Percentiles rank a stretch among this genome's conserved stretches.
Conservation (phyloP, 106 monocot genomes). For the Allium cepa region DNA sequence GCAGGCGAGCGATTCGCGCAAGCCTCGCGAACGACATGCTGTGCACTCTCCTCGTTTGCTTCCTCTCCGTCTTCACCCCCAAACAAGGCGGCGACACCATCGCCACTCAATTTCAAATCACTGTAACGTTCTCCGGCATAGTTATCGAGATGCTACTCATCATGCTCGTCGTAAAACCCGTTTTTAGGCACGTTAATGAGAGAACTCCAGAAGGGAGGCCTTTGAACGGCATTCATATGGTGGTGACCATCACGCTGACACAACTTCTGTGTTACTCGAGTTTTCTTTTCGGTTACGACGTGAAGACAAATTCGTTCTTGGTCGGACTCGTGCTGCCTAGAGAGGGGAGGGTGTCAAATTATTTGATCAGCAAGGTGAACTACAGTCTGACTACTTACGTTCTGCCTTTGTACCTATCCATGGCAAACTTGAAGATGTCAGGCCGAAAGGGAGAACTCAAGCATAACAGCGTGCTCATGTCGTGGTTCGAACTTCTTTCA, state of each 20-base stretch:
- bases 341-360: constrained; percentile 44
- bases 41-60: constrained; percentile 25
- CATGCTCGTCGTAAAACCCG: constrained; percentile 5
- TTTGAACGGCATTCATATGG: constrained; percentile 39
- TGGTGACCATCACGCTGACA: constrained; percentile 1
- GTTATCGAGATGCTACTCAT: constrained; percentile 16
- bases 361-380: constrained; percentile 60
- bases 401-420: constrained; percentile 39
- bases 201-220: constrained; percentile 53
- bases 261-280: constrained; percentile 6
- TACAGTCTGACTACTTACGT: constrained; percentile 35
- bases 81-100: too few relatives aligned
- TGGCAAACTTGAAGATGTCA: constrained; percentile 6
- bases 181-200: constrained; percentile 23
- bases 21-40: constrained; percentile 56
- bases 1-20: constrained; percentile 39
- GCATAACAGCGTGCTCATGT: neutral
- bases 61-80: neutral
- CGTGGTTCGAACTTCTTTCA: constrained; percentile 7
- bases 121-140: neutral
- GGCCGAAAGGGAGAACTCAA: neutral
- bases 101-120: neutral
- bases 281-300: neutral
- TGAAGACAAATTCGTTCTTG: constrained; percentile 37
- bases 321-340: constrained; percentile 52